Percentiles rank a stretch among this genome's conserved stretches.
phyloP scores from a whole-genome alignment of 164 flowering plant genomes.

The Annona squamosa region DNA sequence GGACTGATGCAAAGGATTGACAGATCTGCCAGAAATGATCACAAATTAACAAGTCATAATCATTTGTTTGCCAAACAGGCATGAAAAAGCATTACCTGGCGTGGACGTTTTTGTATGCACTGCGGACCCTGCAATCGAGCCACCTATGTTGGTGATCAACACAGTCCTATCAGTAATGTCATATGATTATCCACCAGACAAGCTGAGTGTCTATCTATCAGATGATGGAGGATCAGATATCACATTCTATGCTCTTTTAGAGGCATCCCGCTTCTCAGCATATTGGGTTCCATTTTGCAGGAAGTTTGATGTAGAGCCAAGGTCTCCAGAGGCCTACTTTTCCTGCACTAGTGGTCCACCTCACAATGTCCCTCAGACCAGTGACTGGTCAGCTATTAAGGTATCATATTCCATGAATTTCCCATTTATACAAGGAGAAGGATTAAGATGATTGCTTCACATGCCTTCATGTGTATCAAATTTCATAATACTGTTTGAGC shows the following conservation, averaged over 20 bases:
- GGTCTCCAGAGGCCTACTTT: conserved; percentile 38
- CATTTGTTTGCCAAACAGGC: conserved; percentile 1
- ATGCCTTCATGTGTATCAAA: neutral
- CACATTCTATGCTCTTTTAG: conserved; percentile 40
- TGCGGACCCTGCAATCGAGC: conserved; percentile 37
- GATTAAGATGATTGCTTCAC: too few species aligned
- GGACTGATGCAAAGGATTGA: too few species aligned
- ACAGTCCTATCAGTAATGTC: conserved; percentile 41
- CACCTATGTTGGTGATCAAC: conserved; percentile 35
- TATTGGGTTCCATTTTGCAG: conserved; percentile 48
- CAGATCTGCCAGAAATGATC: too few species aligned
- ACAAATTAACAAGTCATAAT: too few species aligned
- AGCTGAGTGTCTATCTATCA: conserved; percentile 36
- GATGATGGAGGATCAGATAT: conserved; percentile 40
- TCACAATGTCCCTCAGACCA: neutral
- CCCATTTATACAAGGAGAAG: neutral
- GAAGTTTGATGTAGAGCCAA: conserved; percentile 25
- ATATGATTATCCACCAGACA: conserved; percentile 36
- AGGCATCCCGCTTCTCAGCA: conserved; percentile 33
- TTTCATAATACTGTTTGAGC: neutral
- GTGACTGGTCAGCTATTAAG: neutral
- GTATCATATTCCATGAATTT: neutral
- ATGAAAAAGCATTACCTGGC: conserved; percentile 22
- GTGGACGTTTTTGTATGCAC: conserved; percentile 45
- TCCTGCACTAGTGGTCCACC: neutral